phyloP scores from a whole-genome alignment of 208 protist species.

The Naegleria gruberi region DNA sequence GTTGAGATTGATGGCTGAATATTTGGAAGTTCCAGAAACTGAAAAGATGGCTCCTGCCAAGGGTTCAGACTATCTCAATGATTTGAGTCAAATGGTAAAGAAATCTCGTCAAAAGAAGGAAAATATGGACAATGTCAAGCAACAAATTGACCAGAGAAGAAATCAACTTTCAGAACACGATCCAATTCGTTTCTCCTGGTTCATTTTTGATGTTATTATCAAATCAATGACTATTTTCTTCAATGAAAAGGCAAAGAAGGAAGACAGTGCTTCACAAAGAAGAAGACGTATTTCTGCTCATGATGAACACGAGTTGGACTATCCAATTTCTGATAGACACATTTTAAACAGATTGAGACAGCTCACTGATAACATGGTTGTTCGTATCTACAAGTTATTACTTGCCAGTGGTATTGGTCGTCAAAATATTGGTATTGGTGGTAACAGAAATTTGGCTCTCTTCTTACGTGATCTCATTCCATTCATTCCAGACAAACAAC shows the following conservation, averaged over 20 bases:
- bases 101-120: not conserved
- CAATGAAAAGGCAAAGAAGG: not conserved
- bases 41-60: not conserved
- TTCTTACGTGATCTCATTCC: not conserved
- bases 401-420: not conserved
- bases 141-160: not conserved
- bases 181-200: conserved; percentile 7
- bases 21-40: not conserved
- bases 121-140: not conserved
- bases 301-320: not conserved
- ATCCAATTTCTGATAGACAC: not conserved
- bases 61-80: not conserved
- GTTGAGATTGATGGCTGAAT: not conserved
- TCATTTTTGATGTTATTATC: conserved; percentile 14
- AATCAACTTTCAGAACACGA: not conserved
- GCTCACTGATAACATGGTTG: not conserved
- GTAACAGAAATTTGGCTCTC: not conserved
- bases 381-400: not conserved
- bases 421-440: conserved; percentile 1
- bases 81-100: not conserved
- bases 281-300: not conserved
- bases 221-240: not conserved
- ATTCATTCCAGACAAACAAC: not conserved
- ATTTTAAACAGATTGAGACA: not conserved
- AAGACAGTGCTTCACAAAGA: too few relatives aligned